Base-by-base conservation (phyloP, 2,329 filamentous ascomycete species). In the Chrysoporthe deuterocubensis region DNA sequence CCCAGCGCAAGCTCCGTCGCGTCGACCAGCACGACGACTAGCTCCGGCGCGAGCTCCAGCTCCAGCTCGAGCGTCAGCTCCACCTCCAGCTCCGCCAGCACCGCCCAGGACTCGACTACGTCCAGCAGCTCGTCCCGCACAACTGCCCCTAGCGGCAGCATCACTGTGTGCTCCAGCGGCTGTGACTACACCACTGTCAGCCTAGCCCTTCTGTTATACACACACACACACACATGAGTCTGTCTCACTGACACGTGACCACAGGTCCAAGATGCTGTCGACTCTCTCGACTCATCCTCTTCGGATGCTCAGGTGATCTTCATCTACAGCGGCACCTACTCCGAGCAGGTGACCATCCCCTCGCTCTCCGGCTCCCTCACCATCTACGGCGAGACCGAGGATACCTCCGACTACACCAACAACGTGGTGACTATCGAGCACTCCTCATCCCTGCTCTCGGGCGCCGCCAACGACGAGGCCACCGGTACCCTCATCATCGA, bases 321-420 rank as follows among this genome's bases (percentile, higher is more conserved):
- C 63, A 70, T 70, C 61, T 69, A 64, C 37, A 64, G 82, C 56
- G 86, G 87, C 4, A 87, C 83, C 52, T 89, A 89, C 78, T 77
- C 77, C 14, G 86, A 89, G 73, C 86, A 88, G 75, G 84, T 89
- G 61, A 84, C 81, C 71, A 81, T 89, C 58, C 78, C 81, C 8
- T 72, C 76, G 2, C 78, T 83, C 56, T 79, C 78, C 37, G 83
- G 81, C 1, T 76, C 80, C 18, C 76, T 88, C 48, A 85, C 81
- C 13, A 82, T 89, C 69, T 87, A 87, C 69, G 86, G 86, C 40
- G 83, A 84, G 73, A 87, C 86, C 1, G 74, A 74, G 32, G 77
- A 82, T 56, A 81, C 81, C 13, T 74, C 77, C 34, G 78, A 78
- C 26, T 88, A 87, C 75, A 72, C 76, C 9, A 75, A 74, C 57